A percentile compares a stretch with the other conserved stretches of the same genome.
Conservation (phyloP, 306 rosid species). For the Gastrolobium bilobum region DNA sequence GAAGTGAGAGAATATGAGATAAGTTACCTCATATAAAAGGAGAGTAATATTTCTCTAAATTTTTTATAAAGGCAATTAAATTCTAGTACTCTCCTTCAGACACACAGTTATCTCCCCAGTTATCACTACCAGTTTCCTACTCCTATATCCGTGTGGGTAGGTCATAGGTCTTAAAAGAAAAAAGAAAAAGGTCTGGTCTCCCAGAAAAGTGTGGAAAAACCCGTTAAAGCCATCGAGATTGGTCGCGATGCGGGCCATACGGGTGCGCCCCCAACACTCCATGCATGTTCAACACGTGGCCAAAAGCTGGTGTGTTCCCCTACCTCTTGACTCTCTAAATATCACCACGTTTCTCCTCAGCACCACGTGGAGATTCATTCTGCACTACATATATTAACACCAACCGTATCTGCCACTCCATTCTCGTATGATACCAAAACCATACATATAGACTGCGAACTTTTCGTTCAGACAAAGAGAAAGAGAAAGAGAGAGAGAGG, state of each 20-base stretch:
- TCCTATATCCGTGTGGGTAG: no score
- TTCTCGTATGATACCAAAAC: neutral
- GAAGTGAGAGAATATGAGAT: no score
- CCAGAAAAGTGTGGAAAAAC: conserved; percentile 14
- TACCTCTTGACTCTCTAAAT: conserved; percentile 11
- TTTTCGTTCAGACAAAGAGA: neutral
- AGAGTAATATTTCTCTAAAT: no score
- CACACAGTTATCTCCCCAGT: no score
- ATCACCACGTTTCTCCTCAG: conserved; percentile 58
- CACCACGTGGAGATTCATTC: conserved; percentile 58
- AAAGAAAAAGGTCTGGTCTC: neutral
- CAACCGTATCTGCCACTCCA: conserved; percentile 28
- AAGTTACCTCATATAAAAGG: no score
- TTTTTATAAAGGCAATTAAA: no score
- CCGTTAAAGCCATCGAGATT: conserved; percentile 27
- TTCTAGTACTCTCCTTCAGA: no score
- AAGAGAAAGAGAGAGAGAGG: neutral
- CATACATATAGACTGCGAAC: neutral
- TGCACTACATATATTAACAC: neutral
- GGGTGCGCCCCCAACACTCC: neutral
- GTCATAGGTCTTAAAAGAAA: no score
- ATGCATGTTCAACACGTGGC: conserved; percentile 59
- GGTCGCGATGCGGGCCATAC: conserved; percentile 38
- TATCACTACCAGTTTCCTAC: no score
- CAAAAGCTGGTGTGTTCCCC: neutral